phyloP scores from a whole-genome alignment of 768 basidiomycete species.

The Tephrocybe sp. region DNA sequence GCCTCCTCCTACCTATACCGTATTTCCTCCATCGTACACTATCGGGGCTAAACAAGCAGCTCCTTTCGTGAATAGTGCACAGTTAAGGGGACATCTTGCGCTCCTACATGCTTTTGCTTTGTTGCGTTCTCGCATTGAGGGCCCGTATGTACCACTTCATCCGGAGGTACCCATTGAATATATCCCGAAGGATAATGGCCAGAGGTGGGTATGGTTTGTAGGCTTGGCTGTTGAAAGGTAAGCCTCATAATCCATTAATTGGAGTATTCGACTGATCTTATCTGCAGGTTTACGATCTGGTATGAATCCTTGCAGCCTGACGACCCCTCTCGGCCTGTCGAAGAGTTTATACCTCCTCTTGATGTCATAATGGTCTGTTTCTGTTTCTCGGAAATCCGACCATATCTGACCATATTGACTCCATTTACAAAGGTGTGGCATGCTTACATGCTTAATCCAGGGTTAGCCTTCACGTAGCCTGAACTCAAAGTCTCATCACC shows the following conservation, averaged over 20 bases:
- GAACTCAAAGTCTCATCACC: background rate
- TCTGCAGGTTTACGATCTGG: constrained; percentile 11
- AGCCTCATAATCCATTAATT: background rate
- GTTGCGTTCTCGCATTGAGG: constrained; percentile 8
- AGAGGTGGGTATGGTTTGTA: constrained; percentile 16
- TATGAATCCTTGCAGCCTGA: constrained; percentile 3
- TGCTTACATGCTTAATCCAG: constrained; percentile 17
- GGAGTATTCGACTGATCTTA: background rate
- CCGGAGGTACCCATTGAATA: background rate
- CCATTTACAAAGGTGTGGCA: constrained; percentile 14
- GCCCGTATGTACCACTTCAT: background rate
- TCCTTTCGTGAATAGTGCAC: constrained; percentile 8
- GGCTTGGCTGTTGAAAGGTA: constrained; percentile 14
- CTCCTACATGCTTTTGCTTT: constrained; percentile 11
- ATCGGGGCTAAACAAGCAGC: constrained; percentile 2
- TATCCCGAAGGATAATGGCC: constrained; percentile 7
- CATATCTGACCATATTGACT: background rate
- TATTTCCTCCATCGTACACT: constrained; percentile 5
- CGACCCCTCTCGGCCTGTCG: background rate
- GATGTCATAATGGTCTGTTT: constrained; percentile 13
- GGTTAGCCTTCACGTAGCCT: background rate
- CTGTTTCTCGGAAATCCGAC: background rate
- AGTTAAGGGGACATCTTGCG: constrained; percentile 15
- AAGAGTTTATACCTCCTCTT: constrained; percentile 8
- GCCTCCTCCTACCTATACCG: constrained; percentile 5